Base-by-base conservation (phyloP, 2,329 filamentous ascomycete genomes). In the Beauveria bassiana region DNA sequence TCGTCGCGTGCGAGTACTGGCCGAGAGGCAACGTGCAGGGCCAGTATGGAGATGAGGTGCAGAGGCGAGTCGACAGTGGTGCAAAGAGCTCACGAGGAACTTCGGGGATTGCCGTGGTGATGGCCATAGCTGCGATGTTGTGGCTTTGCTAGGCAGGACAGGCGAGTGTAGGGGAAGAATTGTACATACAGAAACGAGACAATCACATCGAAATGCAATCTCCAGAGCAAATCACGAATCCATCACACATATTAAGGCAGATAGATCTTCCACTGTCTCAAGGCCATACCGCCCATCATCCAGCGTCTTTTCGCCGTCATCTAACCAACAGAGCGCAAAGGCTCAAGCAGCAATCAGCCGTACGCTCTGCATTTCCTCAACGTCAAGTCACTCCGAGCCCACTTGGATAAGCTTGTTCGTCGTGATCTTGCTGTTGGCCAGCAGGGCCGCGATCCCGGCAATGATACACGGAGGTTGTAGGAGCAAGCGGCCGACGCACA, bases 1-100 rank as follows among this genome's bases (percentile, higher is more conserved):
- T 83, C 71, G 75, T 90, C 0, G 85, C 85, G 26, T 91, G 87
- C 66, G 86, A 90, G 73, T 90, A 90, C 72, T 86, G 78, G 76
- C 87, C 88, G 1, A 71, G 78, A 1, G 88, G 88, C 0, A 90
- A 91, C 68, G 75, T 90, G 0, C 69, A 79, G 1, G 83, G 81
- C 20, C 9, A 76, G 65, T 85, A 81, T 62, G 73, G 70, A 42
- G 73, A 78, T 0, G 66, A 75, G 61, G 73, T 75, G 5, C 49
- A 64, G 5, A 64, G 65, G n/a, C 56, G 67, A 26, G 40, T 51
- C 6, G 16, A 24, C 4, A 50, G 49, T 26, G 40, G 45, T 10
- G 40, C 28, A 3, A 18, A 16, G 26, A 49, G 34, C 31, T 28
- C 53, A 14, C 52, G 10, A n/a, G 22, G 18, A 40, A 18, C 5